Evolutionary conservation across 192 early-diverging fungal genomes (phyloP).

Genomic region (Radiomyces spectabilis): DNA sequence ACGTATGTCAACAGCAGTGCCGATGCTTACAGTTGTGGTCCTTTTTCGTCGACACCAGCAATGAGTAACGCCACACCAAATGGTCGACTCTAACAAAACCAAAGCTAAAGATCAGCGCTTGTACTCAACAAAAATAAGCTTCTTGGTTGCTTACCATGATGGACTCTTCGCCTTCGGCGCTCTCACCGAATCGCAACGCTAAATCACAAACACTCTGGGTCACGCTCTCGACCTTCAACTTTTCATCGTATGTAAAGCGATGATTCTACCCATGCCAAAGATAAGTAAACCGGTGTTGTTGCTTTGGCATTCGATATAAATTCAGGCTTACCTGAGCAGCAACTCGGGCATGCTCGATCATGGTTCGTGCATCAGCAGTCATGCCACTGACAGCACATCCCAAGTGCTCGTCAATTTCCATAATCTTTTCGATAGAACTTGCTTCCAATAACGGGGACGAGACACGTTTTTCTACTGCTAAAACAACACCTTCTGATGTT

Average conservation of each 20-base stretch:
- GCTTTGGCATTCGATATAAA: background rate
- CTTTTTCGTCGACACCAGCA: constrained; percentile 94
- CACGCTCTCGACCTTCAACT: constrained; percentile 91
- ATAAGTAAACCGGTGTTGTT: background rate
- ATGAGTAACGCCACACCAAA: constrained; percentile 99
- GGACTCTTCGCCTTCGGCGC: constrained; percentile 92
- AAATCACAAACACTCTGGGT: constrained; percentile 98
- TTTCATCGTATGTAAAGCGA: constrained; percentile 91
- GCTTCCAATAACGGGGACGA: constrained; percentile 89
- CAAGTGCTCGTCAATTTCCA: constrained; percentile 92
- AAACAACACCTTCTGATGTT: constrained; percentile 85
- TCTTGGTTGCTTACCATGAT: constrained; percentile 68
- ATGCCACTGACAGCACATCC: constrained; percentile 97
- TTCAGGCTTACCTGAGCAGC: constrained; percentile 72
- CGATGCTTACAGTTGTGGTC: constrained; percentile 90
- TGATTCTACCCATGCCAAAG: constrained; percentile 60
- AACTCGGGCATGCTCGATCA: constrained; percentile 97
- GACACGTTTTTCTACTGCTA: constrained; percentile 97
- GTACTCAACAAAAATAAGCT: background rate
- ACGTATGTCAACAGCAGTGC: too few species aligned
- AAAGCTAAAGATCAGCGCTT: background rate
- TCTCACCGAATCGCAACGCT: constrained; percentile 95
- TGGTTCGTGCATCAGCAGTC: constrained; percentile 93
- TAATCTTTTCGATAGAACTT: constrained; percentile 95
- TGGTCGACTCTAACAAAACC: constrained; percentile 70